Base-by-base conservation (phyloP, 129 eudicot species). In the Helianthus tuberosus region DNA sequence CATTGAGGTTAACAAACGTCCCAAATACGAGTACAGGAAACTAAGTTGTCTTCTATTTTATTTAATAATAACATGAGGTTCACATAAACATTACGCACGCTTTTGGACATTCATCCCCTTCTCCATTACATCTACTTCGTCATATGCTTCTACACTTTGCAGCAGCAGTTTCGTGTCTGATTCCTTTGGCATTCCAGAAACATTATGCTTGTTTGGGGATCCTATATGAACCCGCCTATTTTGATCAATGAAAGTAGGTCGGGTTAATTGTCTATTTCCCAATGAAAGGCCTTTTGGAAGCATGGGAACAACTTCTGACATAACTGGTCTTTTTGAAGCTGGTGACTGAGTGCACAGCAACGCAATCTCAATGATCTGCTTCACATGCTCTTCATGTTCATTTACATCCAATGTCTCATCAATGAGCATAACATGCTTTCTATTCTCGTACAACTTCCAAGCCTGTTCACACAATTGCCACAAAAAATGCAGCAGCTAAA, bases 281-380 rank as follows among this genome's bases (percentile, higher is more conserved):
- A 43, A n/a, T 10, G 89, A 50, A 23, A 70, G 60, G 29, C 84
- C 84, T n/a, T 77, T 79, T 59, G 74, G 64, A 64, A 90, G 87
- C 87, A 85, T 79, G 41, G 75, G 80, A 55, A 87, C 74, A 17
- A 87, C 84, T 79, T 90, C 96, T 4, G 96, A 87, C 93, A 90
- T 87, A n/a, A 86, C 79, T 17, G 93, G 96, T 66, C 96, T 83
- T 32, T 68, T 64, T 51, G 91, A 58, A 47, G 74, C 79, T 0
- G 86, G 87, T 59, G 96, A 80, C 38, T 90, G 89, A 16, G 91
- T 90, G 78, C 96, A 90, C 15, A 81, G 6, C 77, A 90, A 68
- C 16, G 87, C 96, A 23, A 90, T 83, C 60, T 90, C 89, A 2
- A 90, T 84, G 52, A 86, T 75, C 55, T 79, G 81, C 79, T 76